A percentile compares a stretch with the other conserved stretches of the same genome.
These are phyloP conservation scores for Saturnispora ahearnii DNA, from an alignment of 805 yeast species.

Conservation along the genomic window DNA sequence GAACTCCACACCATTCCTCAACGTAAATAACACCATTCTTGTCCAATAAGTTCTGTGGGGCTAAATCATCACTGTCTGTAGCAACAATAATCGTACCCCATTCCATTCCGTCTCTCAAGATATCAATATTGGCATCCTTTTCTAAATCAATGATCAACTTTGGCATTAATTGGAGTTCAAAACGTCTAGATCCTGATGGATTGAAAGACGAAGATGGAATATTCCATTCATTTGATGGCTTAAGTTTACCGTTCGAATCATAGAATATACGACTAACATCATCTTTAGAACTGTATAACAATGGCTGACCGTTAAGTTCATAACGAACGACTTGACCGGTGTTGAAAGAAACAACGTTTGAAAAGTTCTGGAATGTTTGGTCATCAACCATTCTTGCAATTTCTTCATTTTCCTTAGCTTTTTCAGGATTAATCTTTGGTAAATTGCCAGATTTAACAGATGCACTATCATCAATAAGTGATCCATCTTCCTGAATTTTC, in stretches of 20 bases:
- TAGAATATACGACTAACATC: conserved; percentile 38
- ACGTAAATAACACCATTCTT: conserved; percentile 16
- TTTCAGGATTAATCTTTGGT: conserved; percentile 13
- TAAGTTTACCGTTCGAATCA: conserved; percentile 18
- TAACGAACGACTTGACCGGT: conserved; percentile 84
- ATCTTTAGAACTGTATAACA: conserved; percentile 61
- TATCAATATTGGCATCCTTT: conserved; percentile 29
- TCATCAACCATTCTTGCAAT: conserved; percentile 58
- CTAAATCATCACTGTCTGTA: conserved; percentile 32
- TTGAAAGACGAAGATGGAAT: conserved; percentile 56
- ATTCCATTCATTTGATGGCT: conserved; percentile 16
- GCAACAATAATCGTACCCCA: conserved; percentile 93
- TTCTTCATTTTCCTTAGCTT: conserved; percentile 32
- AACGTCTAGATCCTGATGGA: conserved; percentile 50
- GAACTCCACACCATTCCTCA: conserved; percentile 24
- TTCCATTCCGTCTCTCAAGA: conserved; percentile 72
- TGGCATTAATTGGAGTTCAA: conserved; percentile 93
- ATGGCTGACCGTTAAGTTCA: conserved; percentile 69
- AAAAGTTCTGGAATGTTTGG: conserved; percentile 68
- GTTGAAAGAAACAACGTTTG: conserved; percentile 66
- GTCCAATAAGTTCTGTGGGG: conserved; percentile 13
- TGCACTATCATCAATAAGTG: conserved; percentile 9
- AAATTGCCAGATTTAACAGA: conserved; percentile 13
- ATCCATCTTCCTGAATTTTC: conserved; percentile 12
- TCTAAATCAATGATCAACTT: conserved; percentile 81